Percentiles rank a stretch among this genome's conserved stretches.
Evolutionary conservation across 768 basidiomycete species (phyloP).

Genomic region (Hericium alpestre): DNA sequence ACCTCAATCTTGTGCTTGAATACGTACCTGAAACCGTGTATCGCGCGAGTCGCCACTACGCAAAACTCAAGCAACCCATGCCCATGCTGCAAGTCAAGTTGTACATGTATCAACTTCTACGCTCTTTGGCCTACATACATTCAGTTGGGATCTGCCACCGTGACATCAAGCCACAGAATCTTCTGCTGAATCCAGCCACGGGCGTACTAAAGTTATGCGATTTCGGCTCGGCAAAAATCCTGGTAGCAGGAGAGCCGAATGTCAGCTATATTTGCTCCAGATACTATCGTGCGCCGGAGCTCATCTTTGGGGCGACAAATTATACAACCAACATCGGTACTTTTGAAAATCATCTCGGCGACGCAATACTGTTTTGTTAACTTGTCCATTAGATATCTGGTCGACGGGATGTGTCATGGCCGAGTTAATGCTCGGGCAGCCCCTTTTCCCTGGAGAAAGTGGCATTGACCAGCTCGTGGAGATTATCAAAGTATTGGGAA

Average conservation of each 20-base stretch:
- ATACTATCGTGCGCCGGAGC: conserved; percentile 97
- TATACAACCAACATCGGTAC: conserved; percentile 98
- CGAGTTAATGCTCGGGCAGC: conserved; percentile 97
- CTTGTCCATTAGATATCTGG: conserved; percentile 72
- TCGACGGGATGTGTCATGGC: conserved; percentile 99
- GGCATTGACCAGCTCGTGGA: conserved; percentile 99
- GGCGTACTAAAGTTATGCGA: conserved; percentile 97
- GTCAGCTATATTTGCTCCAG: conserved; percentile 99
- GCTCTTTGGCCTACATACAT: conserved; percentile 98
- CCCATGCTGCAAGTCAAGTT: conserved; percentile 99
- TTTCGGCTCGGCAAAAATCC: conserved; percentile 98
- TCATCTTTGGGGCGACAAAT: conserved; percentile 99
- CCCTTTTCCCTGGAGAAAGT: conserved; percentile 96
- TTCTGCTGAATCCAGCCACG: conserved; percentile 92
- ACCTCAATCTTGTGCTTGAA: conserved; percentile 98
- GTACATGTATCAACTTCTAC: conserved; percentile 99
- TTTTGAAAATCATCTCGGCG: conserved; percentile 18
- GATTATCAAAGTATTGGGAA: conserved; percentile 99
- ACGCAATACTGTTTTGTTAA: background rate
- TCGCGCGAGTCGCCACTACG: conserved; percentile 96
- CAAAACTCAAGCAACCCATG: conserved; percentile 99
- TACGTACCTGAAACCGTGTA: conserved; percentile 99
- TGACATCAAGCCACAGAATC: conserved; percentile 99
- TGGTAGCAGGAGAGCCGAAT: conserved; percentile 95
- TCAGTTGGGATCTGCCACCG: conserved; percentile 99